Percentiles rank a stretch among this genome's conserved stretches.
These are phyloP conservation scores for Colletotrichum musae DNA, from an alignment of 2,329 filamentous ascomycete species.

Conservation along the genomic window DNA sequence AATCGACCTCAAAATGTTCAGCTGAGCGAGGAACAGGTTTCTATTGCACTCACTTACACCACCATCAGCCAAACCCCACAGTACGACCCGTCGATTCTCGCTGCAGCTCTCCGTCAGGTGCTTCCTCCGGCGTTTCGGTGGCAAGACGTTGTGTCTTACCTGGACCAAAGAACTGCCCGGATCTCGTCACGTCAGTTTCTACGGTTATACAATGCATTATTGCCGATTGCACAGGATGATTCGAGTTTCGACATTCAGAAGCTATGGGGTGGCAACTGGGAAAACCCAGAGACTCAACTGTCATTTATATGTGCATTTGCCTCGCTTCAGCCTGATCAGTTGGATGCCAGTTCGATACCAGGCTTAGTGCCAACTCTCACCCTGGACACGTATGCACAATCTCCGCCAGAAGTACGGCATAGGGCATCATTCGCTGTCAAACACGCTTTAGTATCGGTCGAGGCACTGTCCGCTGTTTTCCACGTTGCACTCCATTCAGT, in stretches of 20 bases:
- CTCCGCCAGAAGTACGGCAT: slow-evolving; percentile 64
- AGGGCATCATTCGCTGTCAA: slow-evolving; percentile 76
- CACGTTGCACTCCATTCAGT: slow-evolving; percentile 74
- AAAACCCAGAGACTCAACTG: slow-evolving; percentile 87
- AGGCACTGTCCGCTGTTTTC: slow-evolving; percentile 81
- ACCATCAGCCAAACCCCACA: slow-evolving; percentile 70
- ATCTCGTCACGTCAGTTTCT: slow-evolving; percentile 87
- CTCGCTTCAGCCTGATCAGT: slow-evolving; percentile 79
- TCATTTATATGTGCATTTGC: slow-evolving; percentile 94
- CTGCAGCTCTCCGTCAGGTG: slow-evolving; percentile 75
- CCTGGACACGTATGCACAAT: slow-evolving; percentile 67
- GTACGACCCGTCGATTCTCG: slow-evolving; percentile 67
- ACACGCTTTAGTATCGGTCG: slow-evolving; percentile 90
- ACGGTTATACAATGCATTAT: slow-evolving; percentile 82
- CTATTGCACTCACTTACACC: slow-evolving; percentile 80
- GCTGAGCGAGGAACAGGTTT: slow-evolving; percentile 86
- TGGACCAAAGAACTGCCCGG: slow-evolving; percentile 84
- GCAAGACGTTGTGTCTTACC: slow-evolving; percentile 81
- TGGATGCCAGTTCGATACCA: slow-evolving; percentile 89
- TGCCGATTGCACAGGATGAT: slow-evolving; percentile 76
- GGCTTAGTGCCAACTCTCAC: slow-evolving; percentile 85
- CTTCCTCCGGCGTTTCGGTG: slow-evolving; percentile 76
- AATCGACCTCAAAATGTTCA: slow-evolving; percentile 68
- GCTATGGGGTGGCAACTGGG: slow-evolving; percentile 93
- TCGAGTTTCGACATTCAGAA: slow-evolving; percentile 84